These are phyloP conservation scores for Plectosphaerella sp. DNA, from an alignment of 2,329 filamentous ascomycete genomes.

Conservation along the genomic window DNA sequence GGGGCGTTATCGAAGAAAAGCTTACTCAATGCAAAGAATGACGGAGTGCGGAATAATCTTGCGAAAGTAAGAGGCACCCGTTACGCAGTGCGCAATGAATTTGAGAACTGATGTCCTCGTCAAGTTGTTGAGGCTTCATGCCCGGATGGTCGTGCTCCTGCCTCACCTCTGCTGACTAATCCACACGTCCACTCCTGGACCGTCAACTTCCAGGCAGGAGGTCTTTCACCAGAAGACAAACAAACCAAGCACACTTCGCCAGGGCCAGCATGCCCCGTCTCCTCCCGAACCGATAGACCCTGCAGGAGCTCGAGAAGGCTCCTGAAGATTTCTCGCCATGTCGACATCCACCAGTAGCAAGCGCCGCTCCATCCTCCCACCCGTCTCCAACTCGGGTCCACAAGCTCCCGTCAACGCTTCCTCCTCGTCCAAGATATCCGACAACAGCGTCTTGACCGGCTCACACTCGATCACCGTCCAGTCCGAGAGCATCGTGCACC, in stretches of 20 bases:
- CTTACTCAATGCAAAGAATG: too few relatives aligned
- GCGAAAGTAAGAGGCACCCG: too few relatives aligned
- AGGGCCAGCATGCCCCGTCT: background rate
- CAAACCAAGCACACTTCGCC: background rate
- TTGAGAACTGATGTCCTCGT: too few relatives aligned
- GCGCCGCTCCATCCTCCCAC: slow-evolving; percentile 52
- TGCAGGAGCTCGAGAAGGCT: background rate
- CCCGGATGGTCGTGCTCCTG: too few relatives aligned
- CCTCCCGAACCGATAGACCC: background rate
- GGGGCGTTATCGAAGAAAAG: too few relatives aligned
- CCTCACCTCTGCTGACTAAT: too few relatives aligned
- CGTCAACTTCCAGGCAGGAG: too few relatives aligned
- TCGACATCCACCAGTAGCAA: slow-evolving; percentile 37
- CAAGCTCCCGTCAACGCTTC: slow-evolving; percentile 60
- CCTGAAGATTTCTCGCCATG: slow-evolving; percentile 19
- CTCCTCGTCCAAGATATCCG: slow-evolving; percentile 56
- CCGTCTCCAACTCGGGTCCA: slow-evolving; percentile 47
- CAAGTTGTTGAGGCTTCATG: too few relatives aligned
- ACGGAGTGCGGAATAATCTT: too few relatives aligned
- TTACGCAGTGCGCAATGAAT: too few relatives aligned
- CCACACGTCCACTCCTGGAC: too few relatives aligned
- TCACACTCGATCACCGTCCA: slow-evolving; percentile 75
- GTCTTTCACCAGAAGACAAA: too few relatives aligned
- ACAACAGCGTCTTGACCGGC: slow-evolving; percentile 61
- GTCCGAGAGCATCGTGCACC: slow-evolving; percentile 78